Evolutionary conservation across 768 basidiomycete genomes (phyloP).

Genomic region (Rhodotorula kratochvilovae): DNA sequence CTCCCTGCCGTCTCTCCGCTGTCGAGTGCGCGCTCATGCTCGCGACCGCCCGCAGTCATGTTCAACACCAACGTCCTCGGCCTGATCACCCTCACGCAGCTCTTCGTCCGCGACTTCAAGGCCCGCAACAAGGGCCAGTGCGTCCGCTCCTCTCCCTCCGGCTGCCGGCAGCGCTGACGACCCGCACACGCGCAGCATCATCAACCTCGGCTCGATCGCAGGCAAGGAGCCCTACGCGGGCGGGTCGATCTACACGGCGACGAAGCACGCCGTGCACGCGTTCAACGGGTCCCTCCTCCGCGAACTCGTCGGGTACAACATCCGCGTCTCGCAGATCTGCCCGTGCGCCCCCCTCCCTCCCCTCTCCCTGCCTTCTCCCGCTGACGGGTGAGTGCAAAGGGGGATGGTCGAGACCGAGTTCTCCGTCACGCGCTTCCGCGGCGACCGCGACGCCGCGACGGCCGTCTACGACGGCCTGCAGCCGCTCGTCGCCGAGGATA

Average conservation of each 20-base stretch:
- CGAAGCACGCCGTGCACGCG: conserved; percentile 66
- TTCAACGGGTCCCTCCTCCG: conserved; percentile 72
- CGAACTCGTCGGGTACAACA: conserved; percentile 80
- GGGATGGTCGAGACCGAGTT: conserved; percentile 57
- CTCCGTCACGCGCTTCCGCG: conserved; percentile 81
- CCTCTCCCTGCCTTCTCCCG: too few species aligned
- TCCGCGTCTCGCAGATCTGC: conserved; percentile 89
- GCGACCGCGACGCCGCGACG: conserved; percentile 73
- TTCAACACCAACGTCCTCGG: conserved; percentile 63
- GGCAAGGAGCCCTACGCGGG: conserved; percentile 56
- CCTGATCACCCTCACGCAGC: conserved; percentile 61
- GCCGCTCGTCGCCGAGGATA: conserved; percentile 38
- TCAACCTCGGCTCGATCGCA: conserved; percentile 92
- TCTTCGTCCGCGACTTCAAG: conserved; percentile 69
- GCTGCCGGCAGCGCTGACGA: not conserved
- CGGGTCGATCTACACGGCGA: conserved; percentile 88
- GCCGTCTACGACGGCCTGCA: conserved; percentile 71
- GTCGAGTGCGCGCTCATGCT: too few species aligned
- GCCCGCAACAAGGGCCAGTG: conserved; percentile 54
- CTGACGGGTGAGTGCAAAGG: not conserved
- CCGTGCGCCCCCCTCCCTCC: conserved; percentile 57
- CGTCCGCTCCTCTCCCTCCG: not conserved
- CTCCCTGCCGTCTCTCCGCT: not conserved
- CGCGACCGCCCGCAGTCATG: conserved; percentile 3
- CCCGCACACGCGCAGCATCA: conserved; percentile 53